Evolutionary conservation across 2,329 filamentous ascomycete species (phyloP).

Genomic region (Colletotrichum chrysophilum): DNA sequence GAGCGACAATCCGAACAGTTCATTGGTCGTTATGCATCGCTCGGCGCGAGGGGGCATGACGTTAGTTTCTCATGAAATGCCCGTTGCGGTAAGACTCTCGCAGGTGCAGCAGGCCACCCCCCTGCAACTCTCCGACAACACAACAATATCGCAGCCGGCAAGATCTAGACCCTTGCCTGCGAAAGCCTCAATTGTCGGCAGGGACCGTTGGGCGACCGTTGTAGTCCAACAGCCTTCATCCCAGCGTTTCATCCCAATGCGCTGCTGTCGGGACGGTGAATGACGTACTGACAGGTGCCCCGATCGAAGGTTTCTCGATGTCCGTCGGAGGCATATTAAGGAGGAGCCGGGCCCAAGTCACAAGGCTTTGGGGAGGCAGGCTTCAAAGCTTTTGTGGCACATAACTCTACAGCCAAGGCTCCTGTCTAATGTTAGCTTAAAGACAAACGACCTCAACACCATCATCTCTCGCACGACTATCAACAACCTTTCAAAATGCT

Average conservation of each 20-base stretch:
- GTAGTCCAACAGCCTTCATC: conserved; percentile 7
- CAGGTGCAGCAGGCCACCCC: neutral
- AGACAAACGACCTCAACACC: neutral
- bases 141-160: neutral
- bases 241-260: conserved; percentile 20
- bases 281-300: conserved; percentile 18
- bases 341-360: neutral
- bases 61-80: conserved; percentile 17
- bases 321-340: conserved; percentile 13
- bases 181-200: neutral
- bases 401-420: neutral
- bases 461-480: neutral
- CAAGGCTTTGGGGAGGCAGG: no score
- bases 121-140: conserved; percentile 7
- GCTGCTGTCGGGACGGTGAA: neutral
- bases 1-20: neutral
- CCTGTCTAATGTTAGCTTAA: neutral
- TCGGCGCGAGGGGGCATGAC: conserved; percentile 14
- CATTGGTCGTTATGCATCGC: neutral
- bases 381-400: neutral
- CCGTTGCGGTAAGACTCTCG: conserved; percentile 18
- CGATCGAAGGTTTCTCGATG: conserved; percentile 8
- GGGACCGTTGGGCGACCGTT: neutral
- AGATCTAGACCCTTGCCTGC: neutral
- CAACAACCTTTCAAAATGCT: neutral